A percentile compares a stretch with the other conserved stretches of the same genome.
These are phyloP conservation scores for Orbilia brochopaga DNA, from an alignment of 2,329 filamentous ascomycete species.

Conservation along the genomic window DNA sequence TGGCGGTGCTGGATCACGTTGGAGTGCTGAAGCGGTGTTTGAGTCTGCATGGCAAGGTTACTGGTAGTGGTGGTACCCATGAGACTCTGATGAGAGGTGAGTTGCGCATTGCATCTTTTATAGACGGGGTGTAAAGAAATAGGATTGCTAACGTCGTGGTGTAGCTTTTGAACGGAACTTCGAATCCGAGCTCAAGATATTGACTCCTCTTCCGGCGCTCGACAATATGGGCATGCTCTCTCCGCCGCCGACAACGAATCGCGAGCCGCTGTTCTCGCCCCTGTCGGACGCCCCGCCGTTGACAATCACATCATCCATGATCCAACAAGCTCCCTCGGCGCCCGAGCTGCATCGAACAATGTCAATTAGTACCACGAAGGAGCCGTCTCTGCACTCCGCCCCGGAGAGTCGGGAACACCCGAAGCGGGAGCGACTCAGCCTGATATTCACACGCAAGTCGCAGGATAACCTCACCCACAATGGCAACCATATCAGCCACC, in stretches of 20 bases:
- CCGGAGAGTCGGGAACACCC: conserved; percentile 44
- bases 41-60: conserved; percentile 70
- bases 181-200: conserved; percentile 69
- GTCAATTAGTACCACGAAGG: conserved; percentile 36
- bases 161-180: conserved; percentile 69
- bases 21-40: conserved; percentile 85
- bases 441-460: conserved; percentile 45
- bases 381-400: conserved; percentile 42
- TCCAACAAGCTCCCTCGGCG: conserved; percentile 43
- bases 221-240: conserved; percentile 56
- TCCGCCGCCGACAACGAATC: conserved; percentile 53
- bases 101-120: conserved; percentile 56
- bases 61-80: conserved; percentile 62
- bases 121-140: conserved; percentile 32
- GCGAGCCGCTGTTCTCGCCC: conserved; percentile 37
- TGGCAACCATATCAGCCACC: not conserved
- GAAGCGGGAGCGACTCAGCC: conserved; percentile 36
- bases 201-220: conserved; percentile 65
- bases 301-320: conserved; percentile 48
- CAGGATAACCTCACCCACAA: conserved; percentile 32
- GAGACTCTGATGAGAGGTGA: conserved; percentile 71
- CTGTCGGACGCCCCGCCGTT: conserved; percentile 42
- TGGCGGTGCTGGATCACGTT: conserved; percentile 86
- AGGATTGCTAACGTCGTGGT: conserved; percentile 9
- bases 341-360: conserved; percentile 44